Conservation (phyloP, 1,284 basidiomycete species). For the Tylopilus orsonianus region DNA sequence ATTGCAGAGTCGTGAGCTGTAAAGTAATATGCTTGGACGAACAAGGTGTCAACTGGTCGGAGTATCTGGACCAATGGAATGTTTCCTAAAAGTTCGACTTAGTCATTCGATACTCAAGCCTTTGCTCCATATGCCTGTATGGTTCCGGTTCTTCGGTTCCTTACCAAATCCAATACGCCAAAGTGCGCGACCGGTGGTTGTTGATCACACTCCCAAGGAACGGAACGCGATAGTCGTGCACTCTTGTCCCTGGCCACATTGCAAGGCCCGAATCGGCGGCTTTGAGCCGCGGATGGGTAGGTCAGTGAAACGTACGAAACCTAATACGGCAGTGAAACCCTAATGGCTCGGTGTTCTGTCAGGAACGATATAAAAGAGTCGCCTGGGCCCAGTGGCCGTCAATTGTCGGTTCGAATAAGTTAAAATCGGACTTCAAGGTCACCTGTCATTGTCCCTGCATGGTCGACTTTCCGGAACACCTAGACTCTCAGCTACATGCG, state of each 20-base stretch:
- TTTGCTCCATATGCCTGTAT: background rate
- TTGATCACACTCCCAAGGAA: background rate
- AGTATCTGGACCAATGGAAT: background rate
- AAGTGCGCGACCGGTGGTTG: too few relatives aligned
- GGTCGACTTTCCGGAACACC: too few relatives aligned
- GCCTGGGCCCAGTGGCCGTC: too few relatives aligned
- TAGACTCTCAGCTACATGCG: too few relatives aligned
- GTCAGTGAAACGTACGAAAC: too few relatives aligned
- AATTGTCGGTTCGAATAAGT: too few relatives aligned
- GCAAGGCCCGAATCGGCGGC: background rate
- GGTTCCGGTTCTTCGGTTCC: background rate
- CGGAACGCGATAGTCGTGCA: background rate
- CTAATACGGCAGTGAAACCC: too few relatives aligned
- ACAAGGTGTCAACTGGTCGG: background rate
- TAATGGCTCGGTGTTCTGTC: too few relatives aligned
- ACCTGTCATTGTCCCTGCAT: background rate
- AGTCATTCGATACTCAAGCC: background rate
- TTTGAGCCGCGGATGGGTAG: background rate
- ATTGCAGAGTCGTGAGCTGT: background rate
- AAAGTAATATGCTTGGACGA: background rate
- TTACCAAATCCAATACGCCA: background rate
- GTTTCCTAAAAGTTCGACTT: background rate
- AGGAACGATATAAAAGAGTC: too few relatives aligned
- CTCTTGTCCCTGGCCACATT: background rate
- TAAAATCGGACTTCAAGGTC: background rate